phyloP scores from a whole-genome alignment of 257 asterid genomes.

The Schizonepeta tenuifolia region DNA sequence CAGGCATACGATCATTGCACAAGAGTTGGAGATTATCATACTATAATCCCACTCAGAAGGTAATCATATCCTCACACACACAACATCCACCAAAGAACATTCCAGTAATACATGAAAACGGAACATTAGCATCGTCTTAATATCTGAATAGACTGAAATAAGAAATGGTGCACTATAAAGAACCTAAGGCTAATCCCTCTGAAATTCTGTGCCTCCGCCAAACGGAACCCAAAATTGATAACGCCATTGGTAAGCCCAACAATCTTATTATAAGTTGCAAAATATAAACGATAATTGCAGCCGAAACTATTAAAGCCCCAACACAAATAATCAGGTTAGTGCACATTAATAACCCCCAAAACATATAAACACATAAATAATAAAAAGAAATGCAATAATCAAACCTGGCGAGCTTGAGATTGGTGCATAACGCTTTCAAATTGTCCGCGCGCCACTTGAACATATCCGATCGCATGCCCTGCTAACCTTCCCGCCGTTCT shows the following conservation, averaged over 20 bases:
- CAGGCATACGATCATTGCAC: neutral
- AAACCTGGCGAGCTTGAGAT: slow-evolving; percentile 86
- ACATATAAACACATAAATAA: neutral
- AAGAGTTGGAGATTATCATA: neutral
- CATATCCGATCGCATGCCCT: slow-evolving; percentile 85
- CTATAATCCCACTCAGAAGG: slow-evolving; percentile 10
- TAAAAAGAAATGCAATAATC: slow-evolving; percentile 1
- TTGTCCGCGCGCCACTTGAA: slow-evolving; percentile 88
- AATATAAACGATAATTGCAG: neutral
- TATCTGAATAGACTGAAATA: slow-evolving; percentile 3
- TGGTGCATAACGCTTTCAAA: slow-evolving; percentile 84
- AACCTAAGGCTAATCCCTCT: neutral
- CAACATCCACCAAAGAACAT: slow-evolving; percentile 1
- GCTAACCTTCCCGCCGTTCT: slow-evolving; percentile 83
- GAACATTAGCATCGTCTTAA: neutral
- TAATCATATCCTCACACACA: neutral
- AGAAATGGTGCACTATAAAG: neutral
- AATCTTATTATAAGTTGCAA: neutral
- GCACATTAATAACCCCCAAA: neutral
- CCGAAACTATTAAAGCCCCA: neutral
- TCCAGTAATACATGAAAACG: neutral
- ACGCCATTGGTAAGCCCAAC: neutral
- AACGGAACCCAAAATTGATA: neutral
- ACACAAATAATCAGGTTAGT: slow-evolving; percentile 11
- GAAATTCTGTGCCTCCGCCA: neutral